Evolutionary conservation across 1,139 yeast species (phyloP).

Genomic region (Sugiyamaella sp.): DNA sequence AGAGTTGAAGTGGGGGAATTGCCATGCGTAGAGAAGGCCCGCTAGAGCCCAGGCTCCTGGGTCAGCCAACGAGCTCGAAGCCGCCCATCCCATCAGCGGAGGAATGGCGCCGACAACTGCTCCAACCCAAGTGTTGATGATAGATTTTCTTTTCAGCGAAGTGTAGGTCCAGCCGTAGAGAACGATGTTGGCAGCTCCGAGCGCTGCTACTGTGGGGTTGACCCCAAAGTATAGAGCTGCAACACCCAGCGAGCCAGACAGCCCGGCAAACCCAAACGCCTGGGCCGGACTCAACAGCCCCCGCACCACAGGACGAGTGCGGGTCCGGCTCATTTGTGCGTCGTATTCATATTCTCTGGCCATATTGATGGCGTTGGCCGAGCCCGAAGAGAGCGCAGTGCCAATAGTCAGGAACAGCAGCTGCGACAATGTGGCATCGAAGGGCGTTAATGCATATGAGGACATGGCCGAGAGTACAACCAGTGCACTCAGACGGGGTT

Average conservation of each 20-base stretch:
- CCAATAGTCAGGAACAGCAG: constrained; percentile 77
- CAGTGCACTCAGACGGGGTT: constrained; percentile 83
- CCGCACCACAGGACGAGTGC: constrained; percentile 86
- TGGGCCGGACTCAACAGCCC: constrained; percentile 75
- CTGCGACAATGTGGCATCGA: constrained; percentile 69
- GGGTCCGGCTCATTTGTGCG: constrained; percentile 84
- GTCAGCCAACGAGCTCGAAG: constrained; percentile 72
- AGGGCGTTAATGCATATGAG: constrained; percentile 90
- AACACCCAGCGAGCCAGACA: constrained; percentile 72
- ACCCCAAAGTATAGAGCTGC: constrained; percentile 75
- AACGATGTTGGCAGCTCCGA: constrained; percentile 77
- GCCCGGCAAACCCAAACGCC: constrained; percentile 79
- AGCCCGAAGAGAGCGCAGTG: constrained; percentile 83
- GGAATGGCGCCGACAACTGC: constrained; percentile 98
- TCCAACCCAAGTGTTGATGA: constrained; percentile 96
- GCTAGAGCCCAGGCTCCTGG: constrained; percentile 98
- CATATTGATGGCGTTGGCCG: constrained; percentile 97
- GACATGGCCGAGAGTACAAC: constrained; percentile 92
- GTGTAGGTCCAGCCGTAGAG: constrained; percentile 91
- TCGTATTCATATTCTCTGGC: constrained; percentile 94
- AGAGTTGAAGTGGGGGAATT: constrained; percentile 96
- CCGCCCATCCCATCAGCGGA: constrained; percentile 99
- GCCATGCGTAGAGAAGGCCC: constrained; percentile 93
- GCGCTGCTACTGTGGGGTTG: constrained; percentile 75
- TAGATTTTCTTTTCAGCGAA: constrained; percentile 80